phyloP scores from a whole-genome alignment of 805 yeast genomes.

The Trichomonascus vanleenenianus region DNA sequence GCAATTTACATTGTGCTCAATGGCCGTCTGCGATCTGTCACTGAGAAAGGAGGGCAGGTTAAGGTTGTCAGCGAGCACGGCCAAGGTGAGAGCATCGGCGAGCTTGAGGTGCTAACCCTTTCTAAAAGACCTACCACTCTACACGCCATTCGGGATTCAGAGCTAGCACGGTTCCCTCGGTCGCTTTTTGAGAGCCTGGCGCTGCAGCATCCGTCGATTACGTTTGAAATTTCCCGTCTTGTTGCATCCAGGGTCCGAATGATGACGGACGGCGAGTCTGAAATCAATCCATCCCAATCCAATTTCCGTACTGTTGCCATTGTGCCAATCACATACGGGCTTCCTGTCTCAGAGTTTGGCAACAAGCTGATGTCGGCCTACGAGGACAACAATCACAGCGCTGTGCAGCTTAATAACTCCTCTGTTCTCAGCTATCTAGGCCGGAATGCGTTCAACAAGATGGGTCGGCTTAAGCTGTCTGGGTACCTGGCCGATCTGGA shows the following conservation, averaged over 20 bases:
- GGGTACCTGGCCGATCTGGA: conserved; percentile 89
- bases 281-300: neutral
- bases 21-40: conserved; percentile 72
- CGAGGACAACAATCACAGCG: conserved; percentile 61
- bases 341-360: conserved; percentile 88
- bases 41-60: conserved; percentile 20
- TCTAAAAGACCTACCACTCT: conserved; percentile 59
- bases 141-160: conserved; percentile 88
- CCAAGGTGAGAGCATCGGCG: conserved; percentile 92
- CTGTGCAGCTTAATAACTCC: conserved; percentile 76
- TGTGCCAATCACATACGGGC: conserved; percentile 66
- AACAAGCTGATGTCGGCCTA: conserved; percentile 63
- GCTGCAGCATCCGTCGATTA: conserved; percentile 75
- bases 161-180: conserved; percentile 87
- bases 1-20: conserved; percentile 85
- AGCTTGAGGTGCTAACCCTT: conserved; percentile 85
- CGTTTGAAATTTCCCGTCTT: conserved; percentile 80
- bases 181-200: conserved; percentile 80
- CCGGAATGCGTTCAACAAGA: conserved; percentile 83
- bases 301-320: conserved; percentile 74
- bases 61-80: conserved; percentile 67
- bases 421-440: conserved; percentile 76
- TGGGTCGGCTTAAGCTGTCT: conserved; percentile 76
- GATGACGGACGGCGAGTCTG: conserved; percentile 15
- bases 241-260: conserved; percentile 52